Conservation (phyloP, 2,329 filamentous ascomycete species). For the Colletotrichum nymphaeae region DNA sequence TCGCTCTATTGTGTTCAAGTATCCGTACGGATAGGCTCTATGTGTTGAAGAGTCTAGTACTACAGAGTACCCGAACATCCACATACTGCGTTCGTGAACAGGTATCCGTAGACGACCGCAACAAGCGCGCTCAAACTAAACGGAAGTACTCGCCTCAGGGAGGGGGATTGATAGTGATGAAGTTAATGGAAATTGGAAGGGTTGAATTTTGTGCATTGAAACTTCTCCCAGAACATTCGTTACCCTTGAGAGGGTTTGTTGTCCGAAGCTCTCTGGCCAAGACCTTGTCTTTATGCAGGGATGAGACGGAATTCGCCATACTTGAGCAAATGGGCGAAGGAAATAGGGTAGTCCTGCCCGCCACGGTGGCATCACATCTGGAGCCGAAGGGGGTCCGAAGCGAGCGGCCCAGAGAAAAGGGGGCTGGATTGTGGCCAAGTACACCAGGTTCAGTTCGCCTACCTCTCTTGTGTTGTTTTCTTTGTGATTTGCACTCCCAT, state of each 20-base stretch:
- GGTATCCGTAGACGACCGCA: background rate
- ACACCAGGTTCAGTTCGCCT: background rate
- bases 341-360: background rate
- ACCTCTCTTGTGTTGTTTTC: background rate
- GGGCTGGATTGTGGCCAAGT: background rate
- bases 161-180: background rate
- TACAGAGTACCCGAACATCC: background rate
- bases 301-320: background rate
- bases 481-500: background rate
- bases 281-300: slow-evolving; percentile 14
- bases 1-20: background rate
- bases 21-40: background rate
- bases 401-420: background rate
- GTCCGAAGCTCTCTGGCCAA: background rate
- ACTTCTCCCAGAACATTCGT: slow-evolving; percentile 4
- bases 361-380: slow-evolving; percentile 8
- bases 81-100: background rate
- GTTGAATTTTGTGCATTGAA: background rate
- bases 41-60: too few relatives aligned
- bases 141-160: too few relatives aligned
- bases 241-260: background rate
- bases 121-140: slow-evolving; percentile 16
- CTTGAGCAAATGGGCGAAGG: background rate
- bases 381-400: background rate
- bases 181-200: background rate